Base-by-base conservation (phyloP, 2,329 filamentous ascomycete genomes). In the Talaromyces sp. region DNA sequence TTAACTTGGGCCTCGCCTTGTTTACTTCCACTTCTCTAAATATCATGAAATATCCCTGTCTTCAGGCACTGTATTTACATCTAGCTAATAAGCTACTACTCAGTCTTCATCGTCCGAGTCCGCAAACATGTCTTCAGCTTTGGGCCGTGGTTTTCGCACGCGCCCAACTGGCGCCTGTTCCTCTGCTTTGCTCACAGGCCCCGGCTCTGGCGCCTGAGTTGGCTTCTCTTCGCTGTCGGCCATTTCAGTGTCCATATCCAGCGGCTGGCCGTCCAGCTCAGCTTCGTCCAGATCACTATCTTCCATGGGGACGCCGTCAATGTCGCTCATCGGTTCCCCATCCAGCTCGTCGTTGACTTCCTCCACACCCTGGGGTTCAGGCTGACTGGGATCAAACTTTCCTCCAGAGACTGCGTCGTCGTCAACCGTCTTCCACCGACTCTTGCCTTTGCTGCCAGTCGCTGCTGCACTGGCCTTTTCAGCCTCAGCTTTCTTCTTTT, bases 91-190 rank as follows among this genome's bases (percentile, higher is more conserved):
- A 30, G 1, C 39, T 51, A 6, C 13, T 13, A 7, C 32, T 75
- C 61, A 78, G 57, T 83, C 80, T 1, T 79, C 83, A 66, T 90
- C 90, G 13, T 62, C 61, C 4, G 88, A 90, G 72, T 90, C 89
- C 11, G 89, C 90, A 84, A 95, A 96, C 90, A 95, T 93, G 71
- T 95, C 91, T 67, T 90, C 89, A 4, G 91, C 90, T 67, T 87
- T 86, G 74, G 91, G 88, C 64, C 89, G 83, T 70, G 84, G 88
- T 67, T 84, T 75, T 80, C 65, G 80, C 70, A 61, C 71, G 63
- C 69, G 69, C 63, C 55, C 57, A 33, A 30, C 54, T 25, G 61
- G 54, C 22, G 47, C 42, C 33, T 19, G 44, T 32, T 57, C 57
- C 27, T 57, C 58, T 32, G 58, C 11, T 32, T 54, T 60, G 57